Evolutionary conservation across 306 rosid genomes (phyloP), one percentile per base, ranked within the genome.

Genomic region (Neltuma alba): DNA sequence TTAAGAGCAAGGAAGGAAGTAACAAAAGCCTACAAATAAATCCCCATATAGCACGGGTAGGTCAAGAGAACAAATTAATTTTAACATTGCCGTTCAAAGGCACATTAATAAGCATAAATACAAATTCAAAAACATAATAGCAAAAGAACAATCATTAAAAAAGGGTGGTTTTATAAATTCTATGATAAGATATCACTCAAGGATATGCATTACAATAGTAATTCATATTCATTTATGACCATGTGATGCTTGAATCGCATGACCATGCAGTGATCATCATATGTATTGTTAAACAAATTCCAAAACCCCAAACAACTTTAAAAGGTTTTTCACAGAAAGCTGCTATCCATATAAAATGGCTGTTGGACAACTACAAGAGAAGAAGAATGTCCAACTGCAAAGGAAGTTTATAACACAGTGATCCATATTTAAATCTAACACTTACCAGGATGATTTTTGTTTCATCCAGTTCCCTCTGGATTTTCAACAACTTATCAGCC

Each of bases 361-460:
- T 21, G 76, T 64, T 37, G 74, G 34, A 34, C 79, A 33, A 37
- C 30, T 23, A 20, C 25, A 52, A 66, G 50, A 58, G 44, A 44
- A 70, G 41, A 82, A 37, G 47, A 34, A 80, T 14, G 57, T 28
- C 75, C 65, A 50, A 58, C 57, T 76, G 23, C 48, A 20, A 62
- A 75, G 23, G 44, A 44, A 79, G 70, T 72, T 54, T 57, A 27
- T 28, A 65, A 58, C 31, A 73, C 36, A 55, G 30, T 6, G 27
- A 65, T 28, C 65, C 40, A 47, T 41, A 30, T 74, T 52, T 21
- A 47, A 47, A 25, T 58, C 31, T 58, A 64, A 50, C 16, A 88
- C 97, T 95, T 83, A 95, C 99, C 38, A 95, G 99, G 74, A 95
- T 95, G 80, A 95, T 95, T 74, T 95, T 91, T 42, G 96, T 91